phyloP scores from a whole-genome alignment of 78 protist species.

The Dictyostelium brefeldianum region DNA sequence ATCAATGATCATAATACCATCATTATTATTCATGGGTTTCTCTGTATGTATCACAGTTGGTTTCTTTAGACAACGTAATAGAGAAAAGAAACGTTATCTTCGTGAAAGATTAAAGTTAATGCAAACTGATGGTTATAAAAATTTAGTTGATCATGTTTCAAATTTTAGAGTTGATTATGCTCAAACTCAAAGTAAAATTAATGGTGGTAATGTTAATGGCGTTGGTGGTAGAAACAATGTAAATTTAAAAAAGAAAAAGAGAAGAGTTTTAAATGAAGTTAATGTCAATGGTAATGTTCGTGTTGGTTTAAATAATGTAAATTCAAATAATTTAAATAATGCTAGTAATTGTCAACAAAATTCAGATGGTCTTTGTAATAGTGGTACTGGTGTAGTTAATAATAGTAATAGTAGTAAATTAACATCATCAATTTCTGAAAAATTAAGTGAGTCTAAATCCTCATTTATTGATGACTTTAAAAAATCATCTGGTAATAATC shows the following conservation, averaged over 20 bases:
- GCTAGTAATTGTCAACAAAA: background rate
- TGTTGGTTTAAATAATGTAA: background rate
- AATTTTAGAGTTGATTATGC: slow-evolving; percentile 4
- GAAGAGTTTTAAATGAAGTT: background rate
- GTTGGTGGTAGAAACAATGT: background rate
- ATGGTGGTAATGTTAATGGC: too few species aligned
- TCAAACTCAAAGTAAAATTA: background rate
- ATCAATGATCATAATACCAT: slow-evolving; percentile 4
- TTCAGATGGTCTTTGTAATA: background rate
- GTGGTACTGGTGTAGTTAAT: background rate
- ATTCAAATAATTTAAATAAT: background rate
- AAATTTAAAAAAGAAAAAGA: slow-evolving; percentile 5
- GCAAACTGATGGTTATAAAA: slow-evolving; percentile 51
- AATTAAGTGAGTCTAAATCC: slow-evolving; percentile 6
- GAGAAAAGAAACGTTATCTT: slow-evolving; percentile 56
- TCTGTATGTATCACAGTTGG: slow-evolving; percentile 29
- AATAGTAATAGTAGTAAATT: background rate
- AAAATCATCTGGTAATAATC: slow-evolving; percentile 22
- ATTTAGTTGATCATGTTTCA: slow-evolving; percentile 45
- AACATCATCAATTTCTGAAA: background rate
- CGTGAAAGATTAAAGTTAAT: slow-evolving; percentile 59
- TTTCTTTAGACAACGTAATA: slow-evolving; percentile 68
- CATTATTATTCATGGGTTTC: slow-evolving; percentile 28
- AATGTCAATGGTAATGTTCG: background rate
- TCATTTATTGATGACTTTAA: slow-evolving; percentile 30